These are phyloP conservation scores for Acanthamoeba quina DNA, from an alignment of 208 protist genomes.

Conservation along the genomic window DNA sequence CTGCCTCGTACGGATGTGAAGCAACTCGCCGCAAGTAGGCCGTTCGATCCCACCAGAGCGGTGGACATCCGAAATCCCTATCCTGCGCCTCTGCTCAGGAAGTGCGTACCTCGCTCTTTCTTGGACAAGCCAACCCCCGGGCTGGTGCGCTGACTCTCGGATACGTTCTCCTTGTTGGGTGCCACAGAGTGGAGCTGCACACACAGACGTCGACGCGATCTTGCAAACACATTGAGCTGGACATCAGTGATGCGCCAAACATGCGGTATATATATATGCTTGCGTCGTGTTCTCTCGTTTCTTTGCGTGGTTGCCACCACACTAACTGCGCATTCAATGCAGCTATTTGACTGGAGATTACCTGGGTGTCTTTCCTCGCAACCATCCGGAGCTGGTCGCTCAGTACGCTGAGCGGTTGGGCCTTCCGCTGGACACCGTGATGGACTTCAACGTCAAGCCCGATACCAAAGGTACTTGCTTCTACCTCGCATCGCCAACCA, in stretches of 20 bases:
- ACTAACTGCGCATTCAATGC: too few species aligned
- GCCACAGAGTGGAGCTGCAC: background rate
- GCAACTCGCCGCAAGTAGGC: background rate
- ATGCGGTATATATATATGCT: background rate
- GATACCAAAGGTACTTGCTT: background rate
- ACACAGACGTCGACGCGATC: background rate
- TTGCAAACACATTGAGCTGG: slow-evolving; percentile 47
- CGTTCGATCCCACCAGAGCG: background rate
- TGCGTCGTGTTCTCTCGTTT: background rate
- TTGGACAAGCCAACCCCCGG: background rate
- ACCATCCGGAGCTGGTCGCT: background rate
- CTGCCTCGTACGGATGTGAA: background rate
- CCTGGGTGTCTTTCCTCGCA: slow-evolving; percentile 68
- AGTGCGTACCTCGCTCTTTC: background rate
- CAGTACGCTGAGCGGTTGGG: slow-evolving; percentile 16
- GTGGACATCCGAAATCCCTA: slow-evolving; percentile 49
- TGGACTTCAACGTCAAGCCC: background rate
- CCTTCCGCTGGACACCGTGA: background rate
- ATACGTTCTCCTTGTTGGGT: background rate
- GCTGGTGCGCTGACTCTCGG: background rate
- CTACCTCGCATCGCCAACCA: background rate
- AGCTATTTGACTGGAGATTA: slow-evolving; percentile 73
- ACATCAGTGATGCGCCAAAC: slow-evolving; percentile 4
- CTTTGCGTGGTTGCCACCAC: too few species aligned
- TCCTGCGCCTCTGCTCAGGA: background rate